Evolutionary conservation across 1,284 basidiomycete genomes (phyloP), one percentile per base, ranked within the genome.

Genomic region (Rhodofomes roseus): DNA sequence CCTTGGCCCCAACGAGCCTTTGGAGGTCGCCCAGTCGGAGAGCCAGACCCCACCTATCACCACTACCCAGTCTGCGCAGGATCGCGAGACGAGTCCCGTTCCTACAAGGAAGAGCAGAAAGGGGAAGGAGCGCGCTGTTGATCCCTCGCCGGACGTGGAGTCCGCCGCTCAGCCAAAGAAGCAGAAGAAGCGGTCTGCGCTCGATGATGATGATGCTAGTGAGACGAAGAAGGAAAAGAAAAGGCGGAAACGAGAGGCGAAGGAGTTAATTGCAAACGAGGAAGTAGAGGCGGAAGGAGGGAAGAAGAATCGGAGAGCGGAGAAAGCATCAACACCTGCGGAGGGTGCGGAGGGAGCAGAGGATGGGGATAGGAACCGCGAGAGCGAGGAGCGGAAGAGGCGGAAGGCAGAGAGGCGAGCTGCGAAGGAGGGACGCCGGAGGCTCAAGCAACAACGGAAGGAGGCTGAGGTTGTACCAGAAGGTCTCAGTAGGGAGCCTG

Each of bases 1-100:
- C 40, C 70, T 89, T 54, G 79, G 81, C 6, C 79, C 82, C 11
- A 79, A 84, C 25, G 65, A 69, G 25, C 63, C 63, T 16, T 67
- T 71, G 48, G 51, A 40, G 39, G n/a, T 40, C 5, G 51, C 22
- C 12, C 39, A 37, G 25, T 41, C 31, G 22, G 20, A 36, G 18
- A 22, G 55, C 40, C 40, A 55, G 7, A 18, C 22, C 7, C 48
- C 57, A 22, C 54, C 54, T 12, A 23, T 16, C 27, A 57, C 50
- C 14, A 44, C 52, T 7, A 54, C 20, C 20, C 44, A 52, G 36
- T 25, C 48, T n/a, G 31, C 50, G 27, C 31, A 11, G 11, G 46
- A 56, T 20, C 55, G 25, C 18, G 40, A 23, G 2, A 54, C 54
- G 41, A 54, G n/a, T 4, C 36, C 31, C n/a, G 25, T 27, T 36